Evolutionary conservation across 2,329 filamentous ascomycete genomes (phyloP).

Genomic region (Fusarium temperatum): DNA sequence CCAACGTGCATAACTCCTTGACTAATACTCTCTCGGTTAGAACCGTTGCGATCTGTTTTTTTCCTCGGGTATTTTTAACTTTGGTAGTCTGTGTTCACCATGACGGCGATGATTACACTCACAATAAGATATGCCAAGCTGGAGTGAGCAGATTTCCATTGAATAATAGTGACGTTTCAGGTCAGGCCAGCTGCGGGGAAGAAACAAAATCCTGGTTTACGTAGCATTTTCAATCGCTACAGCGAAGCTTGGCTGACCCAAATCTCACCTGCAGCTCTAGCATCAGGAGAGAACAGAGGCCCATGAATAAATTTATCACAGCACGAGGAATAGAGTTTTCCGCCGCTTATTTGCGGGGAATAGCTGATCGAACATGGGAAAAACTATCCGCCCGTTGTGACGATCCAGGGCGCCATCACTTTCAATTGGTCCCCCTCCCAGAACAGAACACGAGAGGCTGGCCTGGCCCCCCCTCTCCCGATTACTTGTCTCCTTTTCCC

Average conservation of each 20-base stretch:
- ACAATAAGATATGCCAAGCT: slow-evolving; percentile 2
- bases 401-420: not conserved
- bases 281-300: slow-evolving; percentile 9
- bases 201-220: not conserved
- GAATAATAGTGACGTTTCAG: slow-evolving; percentile 25
- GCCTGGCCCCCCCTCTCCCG: not conserved
- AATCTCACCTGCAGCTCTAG: slow-evolving; percentile 18
- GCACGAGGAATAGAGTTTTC: not conserved
- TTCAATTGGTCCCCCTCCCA: not conserved
- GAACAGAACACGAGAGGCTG: not conserved
- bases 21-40: not conserved
- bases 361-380: not conserved
- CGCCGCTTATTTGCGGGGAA: slow-evolving; percentile 11
- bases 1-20: not conserved
- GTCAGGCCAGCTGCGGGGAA: not conserved
- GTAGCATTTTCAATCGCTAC: not conserved
- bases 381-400: not conserved
- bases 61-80: slow-evolving; percentile 11
- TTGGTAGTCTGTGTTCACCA: not conserved
- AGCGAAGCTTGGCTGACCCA: not conserved
- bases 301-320: not conserved
- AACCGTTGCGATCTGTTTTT: not conserved
- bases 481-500: not conserved
- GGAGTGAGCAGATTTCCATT: not conserved
- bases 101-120: slow-evolving; percentile 13